Evolutionary conservation across 75 land plant species (phyloP).

Genomic region (Larix kaempferi): DNA sequence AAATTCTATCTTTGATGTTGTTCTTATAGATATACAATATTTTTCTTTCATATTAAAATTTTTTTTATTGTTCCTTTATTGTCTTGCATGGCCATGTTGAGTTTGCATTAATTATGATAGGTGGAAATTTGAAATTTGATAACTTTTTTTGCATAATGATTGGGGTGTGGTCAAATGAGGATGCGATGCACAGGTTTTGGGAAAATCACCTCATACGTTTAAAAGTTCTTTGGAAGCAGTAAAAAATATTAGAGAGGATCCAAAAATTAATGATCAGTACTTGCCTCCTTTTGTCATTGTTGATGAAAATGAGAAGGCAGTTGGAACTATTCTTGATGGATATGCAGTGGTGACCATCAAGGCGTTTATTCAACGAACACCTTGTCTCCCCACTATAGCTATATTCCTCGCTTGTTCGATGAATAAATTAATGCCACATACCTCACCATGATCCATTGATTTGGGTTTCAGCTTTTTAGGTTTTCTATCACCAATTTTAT

Average conservation of each 20-base stretch:
- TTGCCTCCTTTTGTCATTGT: constrained; percentile 95
- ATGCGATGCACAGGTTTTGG: constrained; percentile 99
- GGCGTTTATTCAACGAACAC: too few relatives aligned
- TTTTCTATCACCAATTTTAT: too few relatives aligned
- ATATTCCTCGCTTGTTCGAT: too few relatives aligned
- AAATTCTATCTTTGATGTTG: background rate
- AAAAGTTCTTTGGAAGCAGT: constrained; percentile 81
- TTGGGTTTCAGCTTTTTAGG: too few relatives aligned
- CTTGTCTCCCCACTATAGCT: too few relatives aligned
- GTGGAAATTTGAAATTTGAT: background rate
- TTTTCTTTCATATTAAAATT: background rate
- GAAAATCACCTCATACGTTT: constrained; percentile 95
- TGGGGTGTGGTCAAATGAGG: constrained; percentile 98
- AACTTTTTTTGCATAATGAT: constrained; percentile 66
- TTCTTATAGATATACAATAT: background rate
- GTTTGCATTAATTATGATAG: too few relatives aligned
- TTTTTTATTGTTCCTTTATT: background rate
- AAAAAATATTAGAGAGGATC: constrained; percentile 70
- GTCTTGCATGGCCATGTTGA: background rate
- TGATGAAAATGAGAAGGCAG: constrained; percentile 76
- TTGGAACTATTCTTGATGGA: constrained; percentile 94
- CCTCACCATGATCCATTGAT: too few relatives aligned
- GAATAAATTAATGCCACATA: too few relatives aligned
- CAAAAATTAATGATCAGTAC: constrained; percentile 86
- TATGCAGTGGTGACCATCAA: constrained; percentile 97